Evolutionary conservation across 495 filamentous ascomycete genomes (phyloP), one percentile per base, ranked within the genome.

Genomic region (Penicillium herquei): DNA sequence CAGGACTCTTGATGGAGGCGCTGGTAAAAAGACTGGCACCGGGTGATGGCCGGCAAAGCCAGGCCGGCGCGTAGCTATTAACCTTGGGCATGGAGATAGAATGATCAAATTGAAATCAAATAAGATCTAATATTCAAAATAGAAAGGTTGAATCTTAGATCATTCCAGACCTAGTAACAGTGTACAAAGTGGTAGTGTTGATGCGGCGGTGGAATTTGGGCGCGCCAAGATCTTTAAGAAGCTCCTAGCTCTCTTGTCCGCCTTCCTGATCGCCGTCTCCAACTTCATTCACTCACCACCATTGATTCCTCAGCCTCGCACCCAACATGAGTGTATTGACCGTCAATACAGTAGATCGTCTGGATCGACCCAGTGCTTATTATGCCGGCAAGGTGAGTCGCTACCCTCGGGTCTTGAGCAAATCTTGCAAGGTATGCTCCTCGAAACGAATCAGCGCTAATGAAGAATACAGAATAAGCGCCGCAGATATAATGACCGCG

Each of bases 351-450:
- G 88, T 96, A 34, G 92, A 96, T 44, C 77, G 92, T 52, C 82
- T 96, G 46, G 92, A 96, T 70, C 87, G 85, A 69, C 90, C 92
- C 3, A 96, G 91, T 68, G 88, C 91, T 55, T 96, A 96, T 72
- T 93, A 90, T 59, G 74, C 82, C 37, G 85, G 81, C 72, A 85
- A 90, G 69, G 91, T 96, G 73, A 68, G 76, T 45, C 26, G 7
- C 12, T 14, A 3, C 1, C 18, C 21, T 26, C 4, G 21, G 21
- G 21, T 26, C 21, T 26, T 26, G 1, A 26, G 21, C 21, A 26
- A 12, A 18, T 26, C 17, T 39, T 18, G n/a, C 32, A 57, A 32
- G 40, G 32, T 32, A 18, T 47, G 45, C 26, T 21, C 48, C 44
- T 34, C 17, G 34, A 34, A 42, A 17, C 39, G 41, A 17, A 59